Conservation (phyloP, 208 protist species). For the Crithidia sp. region DNA sequence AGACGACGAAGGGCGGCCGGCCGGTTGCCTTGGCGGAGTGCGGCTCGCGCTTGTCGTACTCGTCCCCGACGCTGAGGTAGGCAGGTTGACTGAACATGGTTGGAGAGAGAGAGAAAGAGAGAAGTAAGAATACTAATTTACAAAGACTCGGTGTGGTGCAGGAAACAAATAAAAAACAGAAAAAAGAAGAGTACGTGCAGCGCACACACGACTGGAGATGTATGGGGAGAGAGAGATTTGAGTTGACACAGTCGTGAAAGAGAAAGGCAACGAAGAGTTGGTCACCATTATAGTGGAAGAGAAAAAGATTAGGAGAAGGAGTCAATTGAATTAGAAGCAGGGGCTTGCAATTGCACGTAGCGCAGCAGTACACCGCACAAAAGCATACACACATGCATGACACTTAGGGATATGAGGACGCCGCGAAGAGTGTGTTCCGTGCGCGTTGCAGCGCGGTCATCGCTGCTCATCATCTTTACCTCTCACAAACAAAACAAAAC, state of each 20-base stretch:
- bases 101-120: background rate
- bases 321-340: background rate
- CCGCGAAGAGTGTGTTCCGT: too few relatives aligned
- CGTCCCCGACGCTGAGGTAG: constrained; percentile 87
- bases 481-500: too few relatives aligned
- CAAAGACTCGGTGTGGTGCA: background rate
- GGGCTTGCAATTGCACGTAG: background rate
- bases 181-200: background rate
- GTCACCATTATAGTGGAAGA: background rate
- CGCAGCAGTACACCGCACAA: background rate
- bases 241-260: too few relatives aligned
- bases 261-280: too few relatives aligned
- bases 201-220: too few relatives aligned
- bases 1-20: constrained; percentile 68
- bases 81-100: constrained; percentile 80
- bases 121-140: constrained; percentile 2
- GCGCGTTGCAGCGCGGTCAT: too few relatives aligned
- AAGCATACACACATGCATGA: background rate
- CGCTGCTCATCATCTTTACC: too few relatives aligned
- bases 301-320: constrained; percentile 1
- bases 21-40: constrained; percentile 12
- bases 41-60: constrained; percentile 85
- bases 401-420: background rate
- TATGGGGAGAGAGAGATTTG: too few relatives aligned
- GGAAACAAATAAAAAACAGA: constrained; percentile 23